Evolutionary conservation across 176 grass and related monocot genomes (phyloP).

Genomic region (Musa troglodytarum): DNA sequence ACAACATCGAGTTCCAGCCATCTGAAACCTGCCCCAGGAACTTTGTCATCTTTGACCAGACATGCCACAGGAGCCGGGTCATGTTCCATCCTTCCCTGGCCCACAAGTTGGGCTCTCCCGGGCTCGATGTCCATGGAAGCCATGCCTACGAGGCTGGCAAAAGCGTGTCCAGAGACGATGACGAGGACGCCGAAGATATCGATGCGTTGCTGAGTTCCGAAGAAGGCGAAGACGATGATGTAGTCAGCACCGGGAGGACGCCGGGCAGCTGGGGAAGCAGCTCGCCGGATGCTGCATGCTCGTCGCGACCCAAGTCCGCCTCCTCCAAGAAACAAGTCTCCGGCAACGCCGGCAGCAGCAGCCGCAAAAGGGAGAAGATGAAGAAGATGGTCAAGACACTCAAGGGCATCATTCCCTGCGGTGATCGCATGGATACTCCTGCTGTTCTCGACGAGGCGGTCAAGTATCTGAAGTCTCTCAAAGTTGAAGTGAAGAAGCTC

Average conservation of each 20-base stretch:
- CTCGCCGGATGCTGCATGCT: constrained; percentile 76
- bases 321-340: too few species aligned
- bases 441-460: constrained; percentile 55
- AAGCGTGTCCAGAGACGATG: constrained; percentile 25
- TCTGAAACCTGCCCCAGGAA: constrained; percentile 79
- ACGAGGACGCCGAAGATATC: constrained; percentile 69
- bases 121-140: constrained; percentile 18
- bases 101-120: constrained; percentile 45
- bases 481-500: constrained; percentile 59
- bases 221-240: constrained; percentile 77
- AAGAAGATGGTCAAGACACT: constrained; percentile 39
- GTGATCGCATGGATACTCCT: constrained; percentile 46
- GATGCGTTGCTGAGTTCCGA: constrained; percentile 82
- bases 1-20: constrained; percentile 71
- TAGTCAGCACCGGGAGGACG: constrained; percentile 66
- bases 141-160: constrained; percentile 30
- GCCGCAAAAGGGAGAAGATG: constrained; percentile 32
- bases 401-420: constrained; percentile 52
- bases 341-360: neutral
- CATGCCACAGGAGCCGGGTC: constrained; percentile 55
- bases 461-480: constrained; percentile 65
- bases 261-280: constrained; percentile 40
- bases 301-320: constrained; percentile 18
- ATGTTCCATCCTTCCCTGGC: constrained; percentile 86
- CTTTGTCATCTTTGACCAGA: constrained; percentile 95